A percentile compares a stretch with the other conserved stretches of the same genome.
Conservation (phyloP, 164 flowering plant genomes). For the Vitis riparia region DNA sequence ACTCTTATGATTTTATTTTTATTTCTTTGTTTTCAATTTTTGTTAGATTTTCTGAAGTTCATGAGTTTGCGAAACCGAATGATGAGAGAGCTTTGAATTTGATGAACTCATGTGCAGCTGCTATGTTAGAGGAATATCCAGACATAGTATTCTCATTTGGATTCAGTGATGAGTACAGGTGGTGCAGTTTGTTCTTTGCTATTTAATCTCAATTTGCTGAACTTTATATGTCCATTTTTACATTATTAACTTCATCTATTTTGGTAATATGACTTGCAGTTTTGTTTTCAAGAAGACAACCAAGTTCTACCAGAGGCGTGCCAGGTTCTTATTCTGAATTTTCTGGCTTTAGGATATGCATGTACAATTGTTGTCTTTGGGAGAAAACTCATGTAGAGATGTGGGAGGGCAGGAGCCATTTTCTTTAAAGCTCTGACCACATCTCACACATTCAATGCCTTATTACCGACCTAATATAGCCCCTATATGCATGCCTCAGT, state of each 20-base stretch:
- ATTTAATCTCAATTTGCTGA: neutral
- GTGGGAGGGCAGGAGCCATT: neutral
- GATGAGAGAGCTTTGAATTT: slow-evolving; percentile 35
- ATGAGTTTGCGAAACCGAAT: slow-evolving; percentile 38
- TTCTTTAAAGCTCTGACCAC: no score
- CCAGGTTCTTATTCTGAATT: slow-evolving; percentile 23
- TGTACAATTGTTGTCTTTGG: neutral
- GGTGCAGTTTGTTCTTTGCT: neutral
- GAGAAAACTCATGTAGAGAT: neutral
- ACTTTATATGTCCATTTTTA: neutral
- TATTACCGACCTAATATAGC: no score
- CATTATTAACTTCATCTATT: neutral
- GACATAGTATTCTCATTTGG: slow-evolving; percentile 43
- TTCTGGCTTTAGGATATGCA: neutral
- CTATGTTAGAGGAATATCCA: slow-evolving; percentile 33
- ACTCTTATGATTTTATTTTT: no score
- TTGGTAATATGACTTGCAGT: slow-evolving; percentile 16
- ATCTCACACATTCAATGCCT: no score
- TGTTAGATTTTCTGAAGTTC: slow-evolving; percentile 33
- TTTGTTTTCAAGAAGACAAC: slow-evolving; percentile 44
- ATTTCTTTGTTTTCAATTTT: neutral
- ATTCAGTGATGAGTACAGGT: slow-evolving; percentile 42
- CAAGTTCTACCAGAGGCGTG: slow-evolving; percentile 42
- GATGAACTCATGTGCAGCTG: slow-evolving; percentile 38
- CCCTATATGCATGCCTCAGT: no score